These are phyloP conservation scores for Colletotrichum viniferum DNA, from an alignment of 2,329 filamentous ascomycete genomes.

Conservation along the genomic window DNA sequence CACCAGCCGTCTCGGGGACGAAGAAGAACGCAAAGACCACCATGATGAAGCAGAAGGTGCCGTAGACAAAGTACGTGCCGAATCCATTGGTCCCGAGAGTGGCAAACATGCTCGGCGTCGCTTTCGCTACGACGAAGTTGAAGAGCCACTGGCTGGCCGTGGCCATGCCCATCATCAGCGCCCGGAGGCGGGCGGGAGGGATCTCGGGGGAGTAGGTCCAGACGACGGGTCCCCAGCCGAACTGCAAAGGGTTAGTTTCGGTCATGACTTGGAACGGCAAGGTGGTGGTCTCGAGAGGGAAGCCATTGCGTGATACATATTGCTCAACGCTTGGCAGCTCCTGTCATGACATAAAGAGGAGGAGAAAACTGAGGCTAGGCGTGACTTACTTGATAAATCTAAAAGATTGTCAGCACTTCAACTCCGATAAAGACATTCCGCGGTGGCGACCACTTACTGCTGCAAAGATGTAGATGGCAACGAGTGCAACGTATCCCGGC, in stretches of 20 bases:
- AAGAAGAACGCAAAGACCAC: slow-evolving; percentile 48
- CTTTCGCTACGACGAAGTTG: slow-evolving; percentile 66
- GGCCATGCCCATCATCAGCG: slow-evolving; percentile 64
- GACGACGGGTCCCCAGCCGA: slow-evolving; percentile 62
- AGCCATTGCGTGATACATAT: neutral
- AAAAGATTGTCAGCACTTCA: neutral
- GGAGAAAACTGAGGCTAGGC: fast-evolving
- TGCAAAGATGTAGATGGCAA: slow-evolving; percentile 57
- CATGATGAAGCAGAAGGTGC: slow-evolving; percentile 61
- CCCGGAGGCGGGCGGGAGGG: slow-evolving; percentile 61
- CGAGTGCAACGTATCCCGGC: slow-evolving; percentile 56
- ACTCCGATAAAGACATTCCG: neutral
- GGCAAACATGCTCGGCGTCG: slow-evolving; percentile 65
- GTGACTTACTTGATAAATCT: neutral
- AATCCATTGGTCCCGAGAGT: slow-evolving; percentile 23
- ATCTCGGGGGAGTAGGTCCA: slow-evolving; percentile 63
- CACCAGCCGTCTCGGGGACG: slow-evolving; percentile 56
- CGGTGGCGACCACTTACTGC: neutral
- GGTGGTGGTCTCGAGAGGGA: fast-evolving
- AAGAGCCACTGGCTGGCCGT: slow-evolving; percentile 69
- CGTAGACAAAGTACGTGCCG: slow-evolving; percentile 63
- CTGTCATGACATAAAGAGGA: fast-evolving
- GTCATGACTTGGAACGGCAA: neutral
- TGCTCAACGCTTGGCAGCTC: neutral
- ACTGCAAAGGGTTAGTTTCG: neutral